Percentiles rank a stretch among this genome's conserved stretches.
These are phyloP conservation scores for Aspergillus haitiensis DNA, from an alignment of 495 filamentous ascomycete genomes.

Conservation along the genomic window DNA sequence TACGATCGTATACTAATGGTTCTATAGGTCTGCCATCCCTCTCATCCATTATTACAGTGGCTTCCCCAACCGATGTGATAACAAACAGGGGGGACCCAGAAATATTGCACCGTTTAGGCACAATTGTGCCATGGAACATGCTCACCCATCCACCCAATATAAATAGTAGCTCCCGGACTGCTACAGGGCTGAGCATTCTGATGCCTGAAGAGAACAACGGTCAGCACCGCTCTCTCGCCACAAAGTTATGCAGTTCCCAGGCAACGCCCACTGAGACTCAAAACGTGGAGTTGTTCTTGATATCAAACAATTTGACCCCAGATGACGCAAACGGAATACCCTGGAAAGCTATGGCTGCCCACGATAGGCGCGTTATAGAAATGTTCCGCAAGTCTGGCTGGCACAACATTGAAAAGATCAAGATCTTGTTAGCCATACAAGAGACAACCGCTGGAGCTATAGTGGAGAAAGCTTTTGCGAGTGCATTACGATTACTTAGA, in stretches of 20 bases:
- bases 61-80: slow-evolving; percentile 1
- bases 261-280: slow-evolving; percentile 5
- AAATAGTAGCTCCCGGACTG: slow-evolving; percentile 14
- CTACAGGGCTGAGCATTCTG: slow-evolving; percentile 15
- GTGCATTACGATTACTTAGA: not conserved
- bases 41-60: not conserved
- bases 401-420: slow-evolving; percentile 5
- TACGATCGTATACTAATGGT: not conserved
- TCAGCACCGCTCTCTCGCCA: slow-evolving; percentile 6
- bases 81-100: slow-evolving; percentile 4
- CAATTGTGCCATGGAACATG: slow-evolving; percentile 15
- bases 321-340: slow-evolving; percentile 7
- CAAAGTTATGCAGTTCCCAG: slow-evolving; percentile 2
- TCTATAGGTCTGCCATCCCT: slow-evolving; percentile 12
- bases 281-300: slow-evolving; percentile 14
- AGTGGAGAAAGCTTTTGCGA: slow-evolving; percentile 1
- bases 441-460: slow-evolving; percentile 18
- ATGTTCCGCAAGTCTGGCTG: slow-evolving; percentile 18
- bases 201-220: slow-evolving; percentile 19
- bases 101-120: slow-evolving; percentile 5
- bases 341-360: not conserved
- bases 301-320: slow-evolving; percentile 19
- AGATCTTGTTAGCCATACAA: slow-evolving; percentile 6
- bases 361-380: slow-evolving; percentile 14
- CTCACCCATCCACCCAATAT: slow-evolving; percentile 6